These are phyloP conservation scores for Crataegus laevigata DNA, from an alignment of 306 rosid genomes.

Conservation along the genomic window DNA sequence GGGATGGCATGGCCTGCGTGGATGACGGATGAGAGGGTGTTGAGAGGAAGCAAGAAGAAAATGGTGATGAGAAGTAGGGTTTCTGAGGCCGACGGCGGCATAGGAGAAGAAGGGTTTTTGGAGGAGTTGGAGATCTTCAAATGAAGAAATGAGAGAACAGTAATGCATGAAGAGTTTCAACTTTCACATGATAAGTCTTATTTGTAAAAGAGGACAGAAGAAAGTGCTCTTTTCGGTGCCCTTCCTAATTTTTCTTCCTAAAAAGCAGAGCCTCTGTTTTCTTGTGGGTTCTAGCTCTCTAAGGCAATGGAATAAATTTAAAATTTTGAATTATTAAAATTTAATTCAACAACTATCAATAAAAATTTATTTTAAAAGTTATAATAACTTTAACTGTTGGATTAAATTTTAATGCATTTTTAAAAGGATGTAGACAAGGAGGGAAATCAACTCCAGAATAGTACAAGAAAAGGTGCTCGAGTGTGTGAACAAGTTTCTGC, in stretches of 20 bases:
- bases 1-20: slow-evolving; percentile 19
- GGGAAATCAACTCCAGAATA: background rate
- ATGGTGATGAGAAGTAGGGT: slow-evolving; percentile 11
- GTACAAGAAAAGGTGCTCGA: background rate
- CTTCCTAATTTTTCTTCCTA: slow-evolving; percentile 15
- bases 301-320: too few species aligned
- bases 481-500: background rate
- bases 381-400: too few species aligned
- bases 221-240: slow-evolving; percentile 29
- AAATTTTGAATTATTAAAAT: too few species aligned
- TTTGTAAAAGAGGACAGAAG: background rate
- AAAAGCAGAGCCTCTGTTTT: slow-evolving; percentile 23
- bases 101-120: slow-evolving; percentile 2
- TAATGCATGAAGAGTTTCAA: background rate
- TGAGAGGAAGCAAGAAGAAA: slow-evolving; percentile 18
- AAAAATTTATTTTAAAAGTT: too few species aligned
- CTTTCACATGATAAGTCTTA: background rate
- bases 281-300: slow-evolving; percentile 17
- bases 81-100: slow-evolving; percentile 14
- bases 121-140: background rate
- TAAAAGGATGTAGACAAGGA: background rate
- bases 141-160: background rate
- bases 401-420: background rate
- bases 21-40: background rate
- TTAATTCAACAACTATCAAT: too few species aligned